phyloP scores from a whole-genome alignment of 495 filamentous ascomycete species.

The Penicillium desertorum region DNA sequence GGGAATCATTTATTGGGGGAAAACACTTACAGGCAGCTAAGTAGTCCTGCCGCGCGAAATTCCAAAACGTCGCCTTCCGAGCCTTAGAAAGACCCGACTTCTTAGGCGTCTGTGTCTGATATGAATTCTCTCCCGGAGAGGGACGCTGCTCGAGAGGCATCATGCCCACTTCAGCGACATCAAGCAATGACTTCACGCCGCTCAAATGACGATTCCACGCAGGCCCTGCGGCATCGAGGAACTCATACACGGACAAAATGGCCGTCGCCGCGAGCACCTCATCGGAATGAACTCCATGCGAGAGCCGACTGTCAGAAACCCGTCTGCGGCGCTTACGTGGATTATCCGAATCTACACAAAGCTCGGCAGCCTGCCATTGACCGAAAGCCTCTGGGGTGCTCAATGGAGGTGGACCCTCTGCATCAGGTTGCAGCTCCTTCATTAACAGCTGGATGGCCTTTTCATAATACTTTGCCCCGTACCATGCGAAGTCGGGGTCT shows the following conservation, averaged over 20 bases:
- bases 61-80: conserved; percentile 62
- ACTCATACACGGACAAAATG: conserved; percentile 64
- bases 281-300: conserved; percentile 52
- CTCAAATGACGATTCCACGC: conserved; percentile 66
- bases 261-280: conserved; percentile 62
- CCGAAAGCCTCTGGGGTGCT: conserved; percentile 40
- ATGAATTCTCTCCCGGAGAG: conserved; percentile 35
- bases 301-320: conserved; percentile 40
- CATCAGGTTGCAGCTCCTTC: conserved; percentile 54
- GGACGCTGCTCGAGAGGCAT: conserved; percentile 52
- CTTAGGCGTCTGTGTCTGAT: conserved; percentile 30
- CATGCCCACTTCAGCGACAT: conserved; percentile 64
- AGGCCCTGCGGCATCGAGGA: conserved; percentile 57
- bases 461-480: conserved; percentile 62
- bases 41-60: conserved; percentile 65
- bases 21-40: conserved; percentile 57
- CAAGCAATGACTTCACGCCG: conserved; percentile 61
- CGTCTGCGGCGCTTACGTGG: conserved; percentile 43
- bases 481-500: conserved; percentile 54
- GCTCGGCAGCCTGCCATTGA: conserved; percentile 40
- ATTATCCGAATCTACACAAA: conserved; percentile 33
- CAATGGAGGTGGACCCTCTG: conserved; percentile 36
- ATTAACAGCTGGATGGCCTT: conserved; percentile 61
- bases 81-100: conserved; percentile 51
- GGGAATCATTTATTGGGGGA: not conserved